Evolutionary conservation across 805 yeast species (phyloP).

Genomic region (Yamadazyma laniorum): DNA sequence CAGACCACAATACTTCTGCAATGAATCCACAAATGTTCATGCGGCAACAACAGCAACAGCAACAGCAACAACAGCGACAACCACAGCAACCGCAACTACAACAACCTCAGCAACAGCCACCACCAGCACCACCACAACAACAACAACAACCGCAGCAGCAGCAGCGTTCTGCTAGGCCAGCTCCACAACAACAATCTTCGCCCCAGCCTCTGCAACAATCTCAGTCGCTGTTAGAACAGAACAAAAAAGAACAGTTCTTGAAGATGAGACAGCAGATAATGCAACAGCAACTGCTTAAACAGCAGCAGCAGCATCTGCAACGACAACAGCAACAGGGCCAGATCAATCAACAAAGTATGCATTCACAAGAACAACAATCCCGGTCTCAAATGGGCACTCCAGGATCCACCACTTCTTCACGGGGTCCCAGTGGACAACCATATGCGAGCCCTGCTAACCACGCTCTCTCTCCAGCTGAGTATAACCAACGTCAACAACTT

Average conservation of each 20-base stretch:
- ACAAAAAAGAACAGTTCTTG: conserved; percentile 33
- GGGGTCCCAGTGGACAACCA: conserved; percentile 6
- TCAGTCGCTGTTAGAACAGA: conserved; percentile 18
- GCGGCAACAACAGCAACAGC: conserved; percentile 18
- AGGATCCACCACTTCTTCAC: conserved; percentile 3
- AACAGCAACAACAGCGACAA: conserved; percentile 16
- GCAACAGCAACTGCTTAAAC: conserved; percentile 38
- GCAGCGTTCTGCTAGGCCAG: conserved; percentile 6
- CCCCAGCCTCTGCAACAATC: conserved; percentile 18
- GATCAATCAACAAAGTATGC: conserved; percentile 1
- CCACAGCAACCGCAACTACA: conserved; percentile 19
- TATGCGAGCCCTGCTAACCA: conserved; percentile 12
- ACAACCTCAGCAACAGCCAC: conserved; percentile 19
- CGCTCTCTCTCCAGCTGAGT: conserved; percentile 6
- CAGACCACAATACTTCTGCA: conserved; percentile 6
- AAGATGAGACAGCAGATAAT: conserved; percentile 39
- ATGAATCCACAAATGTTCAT: conserved; percentile 23
- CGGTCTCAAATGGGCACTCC: conserved; percentile 11
- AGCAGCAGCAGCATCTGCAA: conserved; percentile 13
- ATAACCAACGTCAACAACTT: neutral
- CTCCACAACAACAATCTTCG: conserved; percentile 13
- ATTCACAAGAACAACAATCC: neutral
- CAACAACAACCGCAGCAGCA: conserved; percentile 19
- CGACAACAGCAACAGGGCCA: conserved; percentile 15
- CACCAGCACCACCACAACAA: conserved; percentile 15